Conservation (phyloP, 2,329 filamentous ascomycete species). For the Pseudogymnoascus sp. region DNA sequence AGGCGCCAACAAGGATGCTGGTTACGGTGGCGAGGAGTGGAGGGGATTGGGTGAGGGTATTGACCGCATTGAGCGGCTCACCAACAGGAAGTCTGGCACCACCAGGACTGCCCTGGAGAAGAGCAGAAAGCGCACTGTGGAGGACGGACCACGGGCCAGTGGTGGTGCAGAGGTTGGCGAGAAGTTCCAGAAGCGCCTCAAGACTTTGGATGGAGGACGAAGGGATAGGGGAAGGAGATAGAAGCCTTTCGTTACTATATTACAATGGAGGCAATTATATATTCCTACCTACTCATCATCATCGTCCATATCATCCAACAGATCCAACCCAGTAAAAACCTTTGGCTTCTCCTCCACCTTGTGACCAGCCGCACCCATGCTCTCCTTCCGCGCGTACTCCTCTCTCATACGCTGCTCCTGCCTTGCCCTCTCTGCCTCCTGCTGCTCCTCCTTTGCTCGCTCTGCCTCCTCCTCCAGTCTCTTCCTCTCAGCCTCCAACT, state of each 20-base stretch:
- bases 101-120: slow-evolving; percentile 59
- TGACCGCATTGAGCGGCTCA: slow-evolving; percentile 78
- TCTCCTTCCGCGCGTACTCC: slow-evolving; percentile 19
- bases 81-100: slow-evolving; percentile 55
- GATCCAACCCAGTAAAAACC: slow-evolving; percentile 31
- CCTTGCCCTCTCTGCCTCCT: slow-evolving; percentile 25
- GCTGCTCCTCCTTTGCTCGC: slow-evolving; percentile 14
- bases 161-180: slow-evolving; percentile 62
- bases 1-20: slow-evolving; percentile 38
- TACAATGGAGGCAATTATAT: not conserved
- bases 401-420: slow-evolving; percentile 27
- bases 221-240: slow-evolving; percentile 30
- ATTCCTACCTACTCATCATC: slow-evolving; percentile 24
- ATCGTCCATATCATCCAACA: slow-evolving; percentile 36
- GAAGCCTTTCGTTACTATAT: no score
- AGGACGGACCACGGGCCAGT: slow-evolving; percentile 65
- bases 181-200: slow-evolving; percentile 63
- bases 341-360: slow-evolving; percentile 32
- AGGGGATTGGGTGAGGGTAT: slow-evolving; percentile 74
- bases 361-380: slow-evolving; percentile 21
- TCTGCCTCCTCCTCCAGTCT: slow-evolving; percentile 28
- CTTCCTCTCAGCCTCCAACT: slow-evolving; percentile 29
- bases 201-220: slow-evolving; percentile 37
- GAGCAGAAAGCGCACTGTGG: slow-evolving; percentile 72
- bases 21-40: slow-evolving; percentile 93